Base-by-base conservation (phyloP, 345 rosid genomes). In the Sonneratia alba region DNA sequence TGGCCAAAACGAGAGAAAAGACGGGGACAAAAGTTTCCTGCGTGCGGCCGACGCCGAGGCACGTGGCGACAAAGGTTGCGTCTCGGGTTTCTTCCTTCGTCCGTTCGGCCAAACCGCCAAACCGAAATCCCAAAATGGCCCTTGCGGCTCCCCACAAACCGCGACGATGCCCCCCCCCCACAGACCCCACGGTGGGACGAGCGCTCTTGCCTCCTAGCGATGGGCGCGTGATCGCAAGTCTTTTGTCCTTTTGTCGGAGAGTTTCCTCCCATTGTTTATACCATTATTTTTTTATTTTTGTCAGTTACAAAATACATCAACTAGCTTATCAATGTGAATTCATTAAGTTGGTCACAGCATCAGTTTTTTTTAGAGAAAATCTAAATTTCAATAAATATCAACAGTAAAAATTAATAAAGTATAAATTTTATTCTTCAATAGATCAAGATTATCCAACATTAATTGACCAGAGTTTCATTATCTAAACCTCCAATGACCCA, bases 11-110 rank as follows among this genome's bases (percentile, higher is more conserved):
- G 4, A 18, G 32, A 22, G 47, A 70, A 53, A 51, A 76, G 79
- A 75, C 77, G 83, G 76, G 71, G 85, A 83, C 83, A 85, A 79
- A 79, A 75, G 66, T 84, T 78, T 78, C 74, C 91, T 85, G 90
- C 92, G 90, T 89, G 89, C 84, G 87, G 87, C 89, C 89, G 81
- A 91, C 91, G 95, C 93, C 91, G 86, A 86, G 86, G 91, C 91
- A 91, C 91, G 89, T 87, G 95, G 89, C 87, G 88, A 84, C 91
- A 89, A 91, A 84, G 77, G 86, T 38, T 68, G 53, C 36, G 70
- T 68, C 70, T 45, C 70, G 49, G 38, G 48, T 67, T 67, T 19
- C 70, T 68, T 68, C 55, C 38, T 34, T 34, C 55, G 36, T 27
- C 69, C 55, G 66, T 34, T 34, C 55, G 36, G 48, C 69, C 22